A percentile compares a stretch with the other conserved stretches of the same genome.
phyloP scores from a whole-genome alignment of 83 land plant genomes.

The Thuja plicata region DNA sequence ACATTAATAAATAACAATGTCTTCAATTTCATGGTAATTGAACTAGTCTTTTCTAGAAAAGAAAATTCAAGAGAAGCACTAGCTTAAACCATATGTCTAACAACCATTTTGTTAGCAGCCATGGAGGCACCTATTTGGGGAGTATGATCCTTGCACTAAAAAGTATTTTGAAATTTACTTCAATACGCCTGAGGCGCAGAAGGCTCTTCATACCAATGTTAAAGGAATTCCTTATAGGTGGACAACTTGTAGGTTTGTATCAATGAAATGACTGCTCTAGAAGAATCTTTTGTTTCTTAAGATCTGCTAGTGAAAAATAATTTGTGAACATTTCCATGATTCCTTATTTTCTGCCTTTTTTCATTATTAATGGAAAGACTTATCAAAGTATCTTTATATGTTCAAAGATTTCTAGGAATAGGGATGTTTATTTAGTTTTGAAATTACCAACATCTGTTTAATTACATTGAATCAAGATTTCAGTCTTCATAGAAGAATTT shows the following conservation, averaged over 20 bases:
- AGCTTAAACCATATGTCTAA: conserved; percentile 1
- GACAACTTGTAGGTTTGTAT: conserved; percentile 82
- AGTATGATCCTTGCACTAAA: conserved; percentile 75
- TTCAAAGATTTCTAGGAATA: no score
- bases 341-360: neutral
- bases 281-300: neutral
- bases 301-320: neutral
- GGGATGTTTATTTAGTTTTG: no score
- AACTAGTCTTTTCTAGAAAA: neutral
- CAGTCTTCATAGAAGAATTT: no score
- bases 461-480: no score
- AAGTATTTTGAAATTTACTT: conserved; percentile 64
- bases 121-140: conserved; percentile 19
- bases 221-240: conserved; percentile 55
- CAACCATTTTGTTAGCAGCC: neutral
- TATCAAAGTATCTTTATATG: no score
- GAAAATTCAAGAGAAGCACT: neutral
- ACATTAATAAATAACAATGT: no score
- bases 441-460: no score
- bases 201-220: conserved; percentile 81
- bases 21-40: neutral
- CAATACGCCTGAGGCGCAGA: conserved; percentile 85
- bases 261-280: neutral
- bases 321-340: neutral
- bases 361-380: no score